These are phyloP conservation scores for Thalassiosira oceanica DNA, from an alignment of 352 stramenopile species.

Conservation along the genomic window DNA sequence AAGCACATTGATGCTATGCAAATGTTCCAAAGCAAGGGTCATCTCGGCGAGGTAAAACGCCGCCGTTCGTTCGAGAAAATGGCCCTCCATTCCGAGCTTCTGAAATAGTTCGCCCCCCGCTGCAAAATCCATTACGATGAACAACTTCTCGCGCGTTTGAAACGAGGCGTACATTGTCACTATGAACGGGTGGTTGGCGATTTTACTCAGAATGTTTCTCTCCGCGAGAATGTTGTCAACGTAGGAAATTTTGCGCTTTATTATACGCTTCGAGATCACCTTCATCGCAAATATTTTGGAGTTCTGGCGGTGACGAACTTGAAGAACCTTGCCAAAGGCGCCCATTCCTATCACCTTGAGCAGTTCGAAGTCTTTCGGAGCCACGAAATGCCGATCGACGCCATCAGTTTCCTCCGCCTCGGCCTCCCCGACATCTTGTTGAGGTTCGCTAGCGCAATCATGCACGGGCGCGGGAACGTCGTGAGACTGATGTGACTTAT, in stretches of 20 bases:
- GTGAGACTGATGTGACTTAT: no score
- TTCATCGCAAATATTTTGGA: conserved; percentile 96
- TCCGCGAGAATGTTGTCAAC: conserved; percentile 96
- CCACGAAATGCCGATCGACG: conserved; percentile 52
- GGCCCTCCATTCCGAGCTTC: conserved; percentile 85
- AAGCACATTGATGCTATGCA: conserved; percentile 93
- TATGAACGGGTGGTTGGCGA: conserved; percentile 96
- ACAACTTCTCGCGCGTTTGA: conserved; percentile 93
- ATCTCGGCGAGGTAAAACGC: conserved; percentile 98
- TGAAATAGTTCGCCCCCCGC: conserved; percentile 97
- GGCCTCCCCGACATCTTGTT: no score
- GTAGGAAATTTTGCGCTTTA: conserved; percentile 86
- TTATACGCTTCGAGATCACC: conserved; percentile 95
- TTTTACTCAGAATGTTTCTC: conserved; percentile 94
- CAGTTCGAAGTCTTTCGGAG: conserved; percentile 94
- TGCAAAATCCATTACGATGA: conserved; percentile 98
- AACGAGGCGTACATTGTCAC: conserved; percentile 97
- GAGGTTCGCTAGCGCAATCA: no score
- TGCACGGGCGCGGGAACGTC: no score
- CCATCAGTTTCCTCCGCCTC: no score
- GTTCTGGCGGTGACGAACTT: conserved; percentile 85
- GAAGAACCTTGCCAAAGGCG: conserved; percentile 92
- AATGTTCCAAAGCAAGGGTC: conserved; percentile 94
- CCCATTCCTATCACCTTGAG: conserved; percentile 96
- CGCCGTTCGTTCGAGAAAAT: conserved; percentile 91